Percentiles rank a stretch among this genome's conserved stretches.
These are phyloP conservation scores for Cantharellus anzutake DNA, from an alignment of 768 basidiomycete genomes.

Conservation along the genomic window DNA sequence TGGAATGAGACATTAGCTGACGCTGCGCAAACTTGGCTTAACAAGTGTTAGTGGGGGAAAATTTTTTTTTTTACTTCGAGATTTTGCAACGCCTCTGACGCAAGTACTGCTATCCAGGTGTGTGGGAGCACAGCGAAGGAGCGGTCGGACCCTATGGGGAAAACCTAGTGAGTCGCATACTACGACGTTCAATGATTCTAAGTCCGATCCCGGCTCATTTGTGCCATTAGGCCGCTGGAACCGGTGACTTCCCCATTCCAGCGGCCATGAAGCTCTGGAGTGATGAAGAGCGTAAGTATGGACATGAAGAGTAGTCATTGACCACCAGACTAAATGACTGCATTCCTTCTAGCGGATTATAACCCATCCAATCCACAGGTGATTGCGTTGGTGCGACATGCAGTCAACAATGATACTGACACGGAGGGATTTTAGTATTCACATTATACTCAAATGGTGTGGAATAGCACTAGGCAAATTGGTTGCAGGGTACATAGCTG, in stretches of 20 bases:
- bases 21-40: constrained; percentile 54
- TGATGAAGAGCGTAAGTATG: constrained; percentile 40
- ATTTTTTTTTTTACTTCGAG: too few species aligned
- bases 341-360: constrained; percentile 28
- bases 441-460: constrained; percentile 63
- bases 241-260: constrained; percentile 31
- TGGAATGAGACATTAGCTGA: constrained; percentile 43
- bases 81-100: too few species aligned
- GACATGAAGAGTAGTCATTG: background rate
- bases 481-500: constrained; percentile 23
- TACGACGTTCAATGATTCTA: background rate
- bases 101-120: background rate
- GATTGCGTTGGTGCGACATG: too few species aligned
- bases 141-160: constrained; percentile 50
- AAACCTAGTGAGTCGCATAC: constrained; percentile 25
- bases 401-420: too few species aligned
- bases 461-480: constrained; percentile 44
- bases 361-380: constrained; percentile 33
- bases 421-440: constrained; percentile 15
- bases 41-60: constrained; percentile 23
- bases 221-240: constrained; percentile 33
- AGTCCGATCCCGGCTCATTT: background rate
- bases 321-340: background rate
- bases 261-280: constrained; percentile 41
- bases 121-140: constrained; percentile 51